A percentile compares a stretch with the other conserved stretches of the same genome.
phyloP scores from a whole-genome alignment of 75 land plant species.

The Adiantum capillusveneris region DNA sequence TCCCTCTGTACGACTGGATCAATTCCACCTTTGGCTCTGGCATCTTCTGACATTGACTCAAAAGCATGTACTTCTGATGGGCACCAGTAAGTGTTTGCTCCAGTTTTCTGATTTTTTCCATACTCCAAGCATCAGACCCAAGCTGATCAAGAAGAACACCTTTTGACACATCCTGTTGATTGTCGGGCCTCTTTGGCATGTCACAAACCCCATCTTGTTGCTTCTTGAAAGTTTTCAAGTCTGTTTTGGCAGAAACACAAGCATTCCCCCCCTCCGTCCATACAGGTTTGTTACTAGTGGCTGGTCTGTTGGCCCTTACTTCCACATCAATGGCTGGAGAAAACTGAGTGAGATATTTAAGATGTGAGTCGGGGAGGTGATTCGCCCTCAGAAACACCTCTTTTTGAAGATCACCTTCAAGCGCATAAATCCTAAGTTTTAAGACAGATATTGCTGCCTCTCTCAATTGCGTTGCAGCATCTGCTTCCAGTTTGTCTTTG shows the following conservation, averaged over 20 bases:
- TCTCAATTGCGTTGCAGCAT: constrained; percentile 1
- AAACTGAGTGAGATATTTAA: not conserved
- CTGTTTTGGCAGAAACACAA: not conserved
- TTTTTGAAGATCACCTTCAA: constrained; percentile 5
- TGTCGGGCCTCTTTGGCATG: not conserved
- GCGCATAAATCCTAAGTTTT: constrained; percentile 1
- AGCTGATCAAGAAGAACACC: not conserved
- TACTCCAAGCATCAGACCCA: not conserved
- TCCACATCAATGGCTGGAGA: not conserved
- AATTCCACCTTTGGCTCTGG: too few species aligned
- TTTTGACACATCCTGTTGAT: not conserved
- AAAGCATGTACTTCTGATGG: not conserved
- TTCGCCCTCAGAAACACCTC: not conserved
- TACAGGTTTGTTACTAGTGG: not conserved
- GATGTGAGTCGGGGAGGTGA: not conserved
- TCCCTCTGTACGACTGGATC: too few species aligned
- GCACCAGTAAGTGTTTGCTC: not conserved
- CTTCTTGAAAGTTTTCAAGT: not conserved
- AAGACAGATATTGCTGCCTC: constrained; percentile 8
- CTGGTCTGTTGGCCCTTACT: not conserved
- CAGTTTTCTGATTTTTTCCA: not conserved
- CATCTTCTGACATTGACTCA: not conserved
- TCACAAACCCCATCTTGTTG: not conserved
- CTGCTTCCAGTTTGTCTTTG: not conserved
- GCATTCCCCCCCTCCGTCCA: not conserved